Base-by-base conservation (phyloP, 139 green algal genomes). In the Parachlorella kessleri region DNA sequence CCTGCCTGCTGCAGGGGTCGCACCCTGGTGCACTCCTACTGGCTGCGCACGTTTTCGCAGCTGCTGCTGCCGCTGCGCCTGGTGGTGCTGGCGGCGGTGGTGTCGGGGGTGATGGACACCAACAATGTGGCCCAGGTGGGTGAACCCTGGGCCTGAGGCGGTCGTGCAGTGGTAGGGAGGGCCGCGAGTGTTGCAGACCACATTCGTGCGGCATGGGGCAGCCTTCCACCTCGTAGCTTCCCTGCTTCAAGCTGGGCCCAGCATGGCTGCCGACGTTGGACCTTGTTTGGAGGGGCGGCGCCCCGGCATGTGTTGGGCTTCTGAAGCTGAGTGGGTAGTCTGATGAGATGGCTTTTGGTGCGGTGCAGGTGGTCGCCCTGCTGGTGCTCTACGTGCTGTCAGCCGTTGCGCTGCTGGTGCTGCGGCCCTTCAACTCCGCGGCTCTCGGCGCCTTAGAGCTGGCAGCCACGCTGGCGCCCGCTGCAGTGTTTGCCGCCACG, bases 401-500 rank as follows among this genome's bases (percentile, higher is more conserved):
- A 41, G 48, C 21, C 48, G 48, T 59, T 18, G 21, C 21, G 48
- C 75, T 75, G 48, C 37, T 54, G 42, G 48, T 36, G 2, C 64
- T 81, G 48, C 75, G 75, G 28, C 75, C 75, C 9, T 81, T 66
- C 75, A 81, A 74, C 66, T 42, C 65, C 23, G 66, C 66, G 2
- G 26, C 65, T 24, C 32, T 81, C 41, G 75, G 75, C 48, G 75
- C 21, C 1, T 59, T 81, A 33, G 75, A 81, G 75, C 75, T 81
- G 48, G 53, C 48, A 2, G 36, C 66, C 35, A 68, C 75, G 21
- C 48, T 81, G 35, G 21, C n/a, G n/a, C 42, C 66, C 8, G 24
- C 75, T 32, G 8, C 18, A 8, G 32, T 33, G 4, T 26, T 55
- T 14, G 65, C 41, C 21, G 41, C 66, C 24, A 40, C 65, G 35